These are phyloP conservation scores for Trichosanthes cucumerina DNA, from an alignment of 306 rosid genomes.

Conservation along the genomic window DNA sequence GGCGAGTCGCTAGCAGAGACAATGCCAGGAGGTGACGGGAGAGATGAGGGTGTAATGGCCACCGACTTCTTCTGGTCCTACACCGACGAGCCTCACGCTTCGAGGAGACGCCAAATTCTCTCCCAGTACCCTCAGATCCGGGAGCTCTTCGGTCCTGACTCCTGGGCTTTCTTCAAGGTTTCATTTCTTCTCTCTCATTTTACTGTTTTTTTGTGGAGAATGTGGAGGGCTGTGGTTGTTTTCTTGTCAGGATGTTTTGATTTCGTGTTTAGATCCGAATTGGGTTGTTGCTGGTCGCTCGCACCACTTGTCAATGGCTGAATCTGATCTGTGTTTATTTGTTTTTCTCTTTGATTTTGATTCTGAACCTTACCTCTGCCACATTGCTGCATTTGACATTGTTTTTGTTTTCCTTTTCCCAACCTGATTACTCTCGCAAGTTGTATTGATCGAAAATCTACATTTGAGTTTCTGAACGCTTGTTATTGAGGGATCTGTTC, in stretches of 20 bases:
- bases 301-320: neutral
- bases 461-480: neutral
- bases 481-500: neutral
- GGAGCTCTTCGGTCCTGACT: constrained; percentile 79
- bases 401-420: neutral
- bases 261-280: neutral
- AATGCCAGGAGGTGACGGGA: constrained; percentile 23
- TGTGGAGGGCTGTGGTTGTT: neutral
- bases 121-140: constrained; percentile 81
- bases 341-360: neutral
- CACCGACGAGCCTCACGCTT: constrained; percentile 87
- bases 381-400: neutral
- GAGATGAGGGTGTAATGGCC: constrained; percentile 45
- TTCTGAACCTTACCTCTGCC: neutral
- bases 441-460: neutral
- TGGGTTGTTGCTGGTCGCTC: neutral
- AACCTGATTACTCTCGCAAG: neutral
- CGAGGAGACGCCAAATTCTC: constrained; percentile 89
- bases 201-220: neutral
- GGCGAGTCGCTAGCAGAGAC: neutral
- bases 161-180: constrained; percentile 62
- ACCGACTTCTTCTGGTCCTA: constrained; percentile 86
- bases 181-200: neutral
- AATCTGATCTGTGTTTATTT: neutral
- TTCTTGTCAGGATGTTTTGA: neutral